Evolutionary conservation across 2,329 filamentous ascomycete species (phyloP), one percentile per base, ranked within the genome.

Genomic region (Alternaria ventricosa): DNA sequence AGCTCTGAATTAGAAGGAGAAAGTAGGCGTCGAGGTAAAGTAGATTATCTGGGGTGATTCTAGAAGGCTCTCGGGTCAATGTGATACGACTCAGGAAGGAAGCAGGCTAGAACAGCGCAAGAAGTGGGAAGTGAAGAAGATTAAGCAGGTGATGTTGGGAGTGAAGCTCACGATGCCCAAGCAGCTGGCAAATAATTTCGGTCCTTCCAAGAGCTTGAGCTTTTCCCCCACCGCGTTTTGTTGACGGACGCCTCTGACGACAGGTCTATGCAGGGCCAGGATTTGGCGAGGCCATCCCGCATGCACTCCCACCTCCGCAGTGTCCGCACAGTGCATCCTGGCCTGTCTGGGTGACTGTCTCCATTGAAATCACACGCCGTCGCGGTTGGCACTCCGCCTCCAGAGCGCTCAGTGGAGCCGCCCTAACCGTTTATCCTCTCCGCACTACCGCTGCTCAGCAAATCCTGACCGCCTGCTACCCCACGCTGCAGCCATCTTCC

Each of bases 161-260:
- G 46, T 27, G 49, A 33, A 55, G 23, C 22, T 63, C 54, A 65
- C 61, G 58, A 65, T 71, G 62, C 28, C 55, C 47, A 63, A 44
- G 54, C 53, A 23, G 28, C 13, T 55, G 47, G 30, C 30, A 61
- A 62, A 65, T 45, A 57, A 61, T 57, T 64, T 56, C 55, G 57
- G 47, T 57, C 60, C 63, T 66, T 60, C 57, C 20, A 28, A 33
- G 51, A 73, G 68, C 68, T 71, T 55, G 55, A 63, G 61, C 57
- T 58, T 43, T 57, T 41, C 53, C 61, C 70, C 71, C 73, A 67
- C 67, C 59, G 61, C 20, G 57, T 64, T 51, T 51, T 65, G 66
- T 64, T 65, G 59, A 60, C 57, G 51, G 59, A 59, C 54, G 55
- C 59, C 56, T 23, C 72, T 76, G 74, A 76, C 74, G 74, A 71